These are phyloP conservation scores for Alloteropsis semialata DNA, from an alignment of 176 grass and related monocot species.

Conservation along the genomic window DNA sequence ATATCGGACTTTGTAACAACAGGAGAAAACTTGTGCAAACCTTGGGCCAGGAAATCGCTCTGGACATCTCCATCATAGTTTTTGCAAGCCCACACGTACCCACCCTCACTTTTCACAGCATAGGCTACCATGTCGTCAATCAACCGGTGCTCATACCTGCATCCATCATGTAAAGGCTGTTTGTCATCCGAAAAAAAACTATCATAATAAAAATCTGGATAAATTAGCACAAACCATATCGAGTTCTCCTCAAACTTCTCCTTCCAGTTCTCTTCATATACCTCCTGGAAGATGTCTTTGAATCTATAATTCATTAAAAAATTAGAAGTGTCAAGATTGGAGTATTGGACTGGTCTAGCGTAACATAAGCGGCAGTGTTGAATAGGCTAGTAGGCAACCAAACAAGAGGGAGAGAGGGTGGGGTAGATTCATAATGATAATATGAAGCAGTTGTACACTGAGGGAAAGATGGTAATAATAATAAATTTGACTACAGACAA, in stretches of 20 bases:
- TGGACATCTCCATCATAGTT: slow-evolving; percentile 99
- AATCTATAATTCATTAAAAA: slow-evolving; percentile 55
- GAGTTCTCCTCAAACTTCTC: slow-evolving; percentile 72
- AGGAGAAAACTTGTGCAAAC: slow-evolving; percentile 35
- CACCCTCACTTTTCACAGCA: slow-evolving; percentile 95
- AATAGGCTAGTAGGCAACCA: background rate
- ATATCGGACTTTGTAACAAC: background rate
- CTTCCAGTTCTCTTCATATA: slow-evolving; percentile 89
- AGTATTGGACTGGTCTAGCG: slow-evolving; percentile 5
- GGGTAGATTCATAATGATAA: background rate
- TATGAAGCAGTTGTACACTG: background rate
- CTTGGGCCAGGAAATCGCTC: slow-evolving; percentile 97
- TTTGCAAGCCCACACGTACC: slow-evolving; percentile 98
- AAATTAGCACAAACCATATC: slow-evolving; percentile 67
- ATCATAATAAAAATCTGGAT: slow-evolving; percentile 20
- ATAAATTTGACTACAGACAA: background rate
- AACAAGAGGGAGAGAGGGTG: background rate
- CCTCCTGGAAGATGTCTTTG: slow-evolving; percentile 96
- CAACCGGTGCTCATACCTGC: slow-evolving; percentile 95
- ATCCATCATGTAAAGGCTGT: slow-evolving; percentile 22
- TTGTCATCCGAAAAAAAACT: background rate
- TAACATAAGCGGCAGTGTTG: background rate
- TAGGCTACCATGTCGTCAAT: slow-evolving; percentile 99
- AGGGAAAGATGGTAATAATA: background rate
- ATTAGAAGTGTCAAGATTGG: slow-evolving; percentile 27